phyloP scores from a whole-genome alignment of 2,329 filamentous ascomycete species.

The Nothomitra cinnamomea region DNA sequence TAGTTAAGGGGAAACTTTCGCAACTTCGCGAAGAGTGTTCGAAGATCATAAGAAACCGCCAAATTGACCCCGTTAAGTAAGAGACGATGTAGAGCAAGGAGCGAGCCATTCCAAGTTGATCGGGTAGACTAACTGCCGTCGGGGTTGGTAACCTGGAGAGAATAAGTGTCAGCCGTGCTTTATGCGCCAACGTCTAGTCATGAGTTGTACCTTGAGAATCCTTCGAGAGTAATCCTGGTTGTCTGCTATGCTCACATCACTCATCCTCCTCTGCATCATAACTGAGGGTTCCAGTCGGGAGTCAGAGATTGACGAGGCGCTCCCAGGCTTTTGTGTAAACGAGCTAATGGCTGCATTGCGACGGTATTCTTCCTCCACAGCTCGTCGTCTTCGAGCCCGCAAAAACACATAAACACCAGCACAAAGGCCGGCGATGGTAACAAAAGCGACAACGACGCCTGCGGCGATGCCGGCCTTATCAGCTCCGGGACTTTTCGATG shows the following conservation, averaged over 20 bases:
- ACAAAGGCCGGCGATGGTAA: slow-evolving; percentile 46
- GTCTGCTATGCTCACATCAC: slow-evolving; percentile 90
- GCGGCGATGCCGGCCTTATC: slow-evolving; percentile 66
- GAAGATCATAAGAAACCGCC: background rate
- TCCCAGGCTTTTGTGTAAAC: slow-evolving; percentile 42
- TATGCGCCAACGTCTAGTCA: slow-evolving; percentile 9
- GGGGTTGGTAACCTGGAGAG: slow-evolving; percentile 4
- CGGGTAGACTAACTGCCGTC: background rate
- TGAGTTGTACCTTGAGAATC: slow-evolving; percentile 60
- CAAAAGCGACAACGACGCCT: slow-evolving; percentile 70
- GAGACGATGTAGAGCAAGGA: background rate
- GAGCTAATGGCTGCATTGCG: slow-evolving; percentile 63
- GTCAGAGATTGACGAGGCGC: slow-evolving; percentile 57
- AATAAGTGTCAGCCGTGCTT: background rate
- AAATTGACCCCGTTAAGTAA: background rate
- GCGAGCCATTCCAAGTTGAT: background rate
- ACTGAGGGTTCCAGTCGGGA: slow-evolving; percentile 70
- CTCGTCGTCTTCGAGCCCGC: slow-evolving; percentile 56
- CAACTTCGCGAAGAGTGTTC: background rate
- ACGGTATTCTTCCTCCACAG: slow-evolving; percentile 71
- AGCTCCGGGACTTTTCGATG: slow-evolving; percentile 13
- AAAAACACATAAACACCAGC: slow-evolving; percentile 59
- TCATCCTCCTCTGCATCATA: slow-evolving; percentile 68
- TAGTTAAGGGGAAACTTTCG: background rate
- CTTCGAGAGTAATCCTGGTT: slow-evolving; percentile 93